phyloP scores from a whole-genome alignment of 768 basidiomycete species.

The Naematelia aurantialba region DNA sequence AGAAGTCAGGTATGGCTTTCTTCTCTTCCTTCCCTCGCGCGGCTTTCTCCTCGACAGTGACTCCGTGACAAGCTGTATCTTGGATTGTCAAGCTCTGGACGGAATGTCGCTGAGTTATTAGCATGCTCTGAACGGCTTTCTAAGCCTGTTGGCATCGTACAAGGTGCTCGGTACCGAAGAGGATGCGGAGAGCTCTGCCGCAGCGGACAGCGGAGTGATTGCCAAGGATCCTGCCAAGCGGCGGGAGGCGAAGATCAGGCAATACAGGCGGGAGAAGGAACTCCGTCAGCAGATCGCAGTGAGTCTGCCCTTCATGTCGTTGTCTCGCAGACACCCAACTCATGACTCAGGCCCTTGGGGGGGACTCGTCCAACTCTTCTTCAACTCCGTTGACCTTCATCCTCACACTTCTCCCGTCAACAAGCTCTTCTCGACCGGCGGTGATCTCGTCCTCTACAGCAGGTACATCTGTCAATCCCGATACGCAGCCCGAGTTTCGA shows the following conservation, averaged over 20 bases:
- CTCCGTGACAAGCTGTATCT: too few species aligned
- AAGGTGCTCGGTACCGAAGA: conserved; percentile 32
- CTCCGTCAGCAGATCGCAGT: conserved; percentile 70
- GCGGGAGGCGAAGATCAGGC: conserved; percentile 84
- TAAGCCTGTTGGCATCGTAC: conserved; percentile 41
- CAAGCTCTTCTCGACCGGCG: conserved; percentile 1
- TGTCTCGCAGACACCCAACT: conserved; percentile 35
- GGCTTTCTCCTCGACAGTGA: not conserved
- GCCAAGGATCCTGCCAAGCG: conserved; percentile 62
- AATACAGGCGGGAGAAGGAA: conserved; percentile 82
- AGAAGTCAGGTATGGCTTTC: conserved; percentile 41
- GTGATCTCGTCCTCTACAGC: conserved; percentile 9
- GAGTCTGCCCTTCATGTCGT: conserved; percentile 17
- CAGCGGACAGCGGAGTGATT: conserved; percentile 12
- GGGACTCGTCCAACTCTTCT: conserved; percentile 17
- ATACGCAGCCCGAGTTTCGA: conserved; percentile 15
- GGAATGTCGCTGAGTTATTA: conserved; percentile 7
- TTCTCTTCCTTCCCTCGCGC: not conserved
- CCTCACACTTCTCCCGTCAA: conserved; percentile 25
- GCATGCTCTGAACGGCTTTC: conserved; percentile 36
- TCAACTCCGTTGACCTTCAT: conserved; percentile 36
- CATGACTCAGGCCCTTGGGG: not conserved
- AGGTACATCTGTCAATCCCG: conserved; percentile 36
- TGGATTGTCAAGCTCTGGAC: too few species aligned
- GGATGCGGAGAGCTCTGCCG: conserved; percentile 31